These are phyloP conservation scores for Fusarium nurragi DNA, from an alignment of 2,329 filamentous ascomycete genomes.

Conservation along the genomic window DNA sequence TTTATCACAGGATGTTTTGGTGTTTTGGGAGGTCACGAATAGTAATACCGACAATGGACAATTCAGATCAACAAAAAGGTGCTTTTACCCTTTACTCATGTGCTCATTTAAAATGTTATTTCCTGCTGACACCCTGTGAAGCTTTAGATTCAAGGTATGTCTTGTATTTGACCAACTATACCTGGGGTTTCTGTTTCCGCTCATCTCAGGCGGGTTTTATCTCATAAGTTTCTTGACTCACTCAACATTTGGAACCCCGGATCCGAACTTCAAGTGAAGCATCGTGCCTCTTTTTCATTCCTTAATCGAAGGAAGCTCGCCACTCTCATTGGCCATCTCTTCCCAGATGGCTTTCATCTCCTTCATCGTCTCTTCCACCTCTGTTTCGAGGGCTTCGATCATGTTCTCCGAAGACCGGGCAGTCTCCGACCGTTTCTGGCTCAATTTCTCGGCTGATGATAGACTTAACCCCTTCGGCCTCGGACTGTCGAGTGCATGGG, in stretches of 20 bases:
- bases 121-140: slow-evolving; percentile 45
- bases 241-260: not conserved
- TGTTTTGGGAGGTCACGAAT: slow-evolving; percentile 34
- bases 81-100: slow-evolving; percentile 45
- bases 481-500: not conserved
- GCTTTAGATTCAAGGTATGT: slow-evolving; percentile 42
- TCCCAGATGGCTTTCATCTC: slow-evolving; percentile 14
- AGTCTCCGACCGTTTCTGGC: not conserved
- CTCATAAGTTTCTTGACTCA: not conserved
- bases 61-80: slow-evolving; percentile 44
- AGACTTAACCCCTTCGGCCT: not conserved
- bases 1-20: slow-evolving; percentile 20
- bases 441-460: not conserved
- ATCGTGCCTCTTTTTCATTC: not conserved
- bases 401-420: not conserved
- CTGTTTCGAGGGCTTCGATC: slow-evolving; percentile 6
- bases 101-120: slow-evolving; percentile 37
- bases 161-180: slow-evolving; percentile 28
- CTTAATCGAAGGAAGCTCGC: not conserved
- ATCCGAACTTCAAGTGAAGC: slow-evolving; percentile 14
- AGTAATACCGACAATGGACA: slow-evolving; percentile 43
- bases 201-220: not conserved
- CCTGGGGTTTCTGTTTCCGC: not conserved
- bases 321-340: slow-evolving; percentile 4
- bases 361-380: slow-evolving; percentile 10